Base-by-base conservation (phyloP, 306 rosid species). In the Prunus persica region DNA sequence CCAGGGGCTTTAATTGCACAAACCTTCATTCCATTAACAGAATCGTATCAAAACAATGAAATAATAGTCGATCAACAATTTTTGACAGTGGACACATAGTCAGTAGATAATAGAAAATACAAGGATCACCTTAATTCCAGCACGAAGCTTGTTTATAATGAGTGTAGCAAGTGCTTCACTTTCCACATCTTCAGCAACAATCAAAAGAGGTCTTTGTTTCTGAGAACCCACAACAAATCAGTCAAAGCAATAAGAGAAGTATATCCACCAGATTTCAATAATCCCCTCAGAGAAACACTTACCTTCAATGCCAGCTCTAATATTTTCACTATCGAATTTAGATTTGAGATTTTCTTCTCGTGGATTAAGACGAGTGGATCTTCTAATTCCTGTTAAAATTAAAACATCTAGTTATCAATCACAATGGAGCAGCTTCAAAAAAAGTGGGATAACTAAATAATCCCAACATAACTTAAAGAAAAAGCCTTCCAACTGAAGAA, bases 1-100 rank as follows among this genome's bases (percentile, higher is more conserved):
- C 93, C 96, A 25, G 98, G 98, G 69, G 98, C 97, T 80, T 94
- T 94, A 61, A 94, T 89, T 55, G 97, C 96, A 55, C 98, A 94
- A 62, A 94, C 93, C 98, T 94, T 82, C 55, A 78, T 45, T 47
- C 65, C 72, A 46, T 65, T 66, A 38, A 66, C 28, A 67, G 55
- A 73, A 70, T 67, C 73, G 51, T 46, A 18, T 18, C 3, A 19
- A 28, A 56, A 18, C 19, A 77, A 46, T 49, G 54, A 20, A 66
- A 20, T 30, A 16, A 30, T 3, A 6, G 45, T 3, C 11, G 20
- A 49, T 15, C 46, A 41, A 47, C 19, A 20, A 19, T 2, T 9
- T 11, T 4, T 51, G 34, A 9, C 25, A 32, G 19, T 12, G 20
- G 47, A 51, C 51, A 25, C 18, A 22, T 22, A 6, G 7, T 16